Evolutionary conservation across 116 monocot species (phyloP), one percentile per base, ranked within the genome.

Genomic region (Dioscorea cayenensis): DNA sequence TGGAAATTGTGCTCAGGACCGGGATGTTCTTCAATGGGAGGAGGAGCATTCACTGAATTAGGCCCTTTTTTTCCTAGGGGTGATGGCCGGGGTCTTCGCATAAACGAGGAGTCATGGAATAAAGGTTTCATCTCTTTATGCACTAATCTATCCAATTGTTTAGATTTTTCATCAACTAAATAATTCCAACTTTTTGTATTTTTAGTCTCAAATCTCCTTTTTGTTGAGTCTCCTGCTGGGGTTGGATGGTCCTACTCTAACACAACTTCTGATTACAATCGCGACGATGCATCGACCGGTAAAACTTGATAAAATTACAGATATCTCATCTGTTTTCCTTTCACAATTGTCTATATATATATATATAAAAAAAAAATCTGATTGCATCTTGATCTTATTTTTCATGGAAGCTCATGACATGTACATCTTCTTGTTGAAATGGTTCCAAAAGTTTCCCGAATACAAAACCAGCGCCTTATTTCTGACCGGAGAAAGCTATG

Each of bases 401-500:
- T 52, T 60, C 6, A 65, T 67, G 71, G 79, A 71, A 97, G 97
- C 93, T 49, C 75, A 90, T 68, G 90, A 93, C 75, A 81, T 97
- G 97, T 73, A 71, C 65, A 64, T 60, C 51, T 97, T 97, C 72
- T 72, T 97, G 60, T 19, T 90, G 73, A 58, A 75, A 71, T 97
- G 97, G 97, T 88, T 69, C 12, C 73, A 86, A 9, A 93, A 97
- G 78, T 97, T 93, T 61, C 97, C 97, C 0, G 88, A 88, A 73
- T 81, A 82, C 73, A 92, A 78, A 80, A 83, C 88, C 20, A 68
- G 84, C 18, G 84, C 77, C 48, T 77, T 97, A 59, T 93, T 97
- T 68, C 84, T 97, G 14, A 86, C 84, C 10, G 97, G 97, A 74
- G 97, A 97, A 80, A 97, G 97, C 85, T 97, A 97, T 77, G 97